Evolutionary conservation across 768 basidiomycete species (phyloP).

Genomic region (Tricholoma bakamatsutake): DNA sequence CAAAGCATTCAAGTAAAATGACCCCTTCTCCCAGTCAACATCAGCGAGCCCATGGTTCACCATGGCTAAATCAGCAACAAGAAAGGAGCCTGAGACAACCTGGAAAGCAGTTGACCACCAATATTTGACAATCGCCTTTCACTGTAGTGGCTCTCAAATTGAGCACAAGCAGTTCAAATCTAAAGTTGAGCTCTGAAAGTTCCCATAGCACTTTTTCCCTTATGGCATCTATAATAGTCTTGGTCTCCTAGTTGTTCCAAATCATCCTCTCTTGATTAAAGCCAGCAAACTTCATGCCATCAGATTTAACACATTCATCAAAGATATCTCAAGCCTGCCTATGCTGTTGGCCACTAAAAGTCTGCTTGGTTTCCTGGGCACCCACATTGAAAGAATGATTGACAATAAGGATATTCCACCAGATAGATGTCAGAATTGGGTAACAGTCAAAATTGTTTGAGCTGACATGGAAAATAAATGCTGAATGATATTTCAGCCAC

Average conservation of each 20-base stretch:
- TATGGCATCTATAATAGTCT: not conserved
- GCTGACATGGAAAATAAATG: constrained; percentile 2
- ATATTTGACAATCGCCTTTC: not conserved
- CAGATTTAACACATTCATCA: not conserved
- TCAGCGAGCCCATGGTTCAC: no score
- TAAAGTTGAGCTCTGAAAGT: constrained; percentile 15
- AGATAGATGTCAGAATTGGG: constrained; percentile 6
- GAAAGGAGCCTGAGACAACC: not conserved
- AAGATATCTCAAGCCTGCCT: constrained; percentile 3
- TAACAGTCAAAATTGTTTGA: not conserved
- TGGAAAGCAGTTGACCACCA: not conserved
- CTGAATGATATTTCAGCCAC: constrained; percentile 3
- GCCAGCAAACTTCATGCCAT: not conserved
- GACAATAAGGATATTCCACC: constrained; percentile 2
- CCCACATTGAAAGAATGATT: not conserved
- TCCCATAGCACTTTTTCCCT: constrained; percentile 14
- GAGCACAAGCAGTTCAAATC: constrained; percentile 15
- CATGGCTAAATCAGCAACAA: constrained; percentile 2
- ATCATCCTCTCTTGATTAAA: not conserved
- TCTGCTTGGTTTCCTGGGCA: not conserved
- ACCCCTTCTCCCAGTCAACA: no score
- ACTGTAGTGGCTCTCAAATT: constrained; percentile 5
- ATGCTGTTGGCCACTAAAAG: not conserved
- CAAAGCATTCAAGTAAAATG: no score
- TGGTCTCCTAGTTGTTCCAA: not conserved